Evolutionary conservation across 73 alveolate species (phyloP).

Genomic region (Tetrahymena borealis): DNA sequence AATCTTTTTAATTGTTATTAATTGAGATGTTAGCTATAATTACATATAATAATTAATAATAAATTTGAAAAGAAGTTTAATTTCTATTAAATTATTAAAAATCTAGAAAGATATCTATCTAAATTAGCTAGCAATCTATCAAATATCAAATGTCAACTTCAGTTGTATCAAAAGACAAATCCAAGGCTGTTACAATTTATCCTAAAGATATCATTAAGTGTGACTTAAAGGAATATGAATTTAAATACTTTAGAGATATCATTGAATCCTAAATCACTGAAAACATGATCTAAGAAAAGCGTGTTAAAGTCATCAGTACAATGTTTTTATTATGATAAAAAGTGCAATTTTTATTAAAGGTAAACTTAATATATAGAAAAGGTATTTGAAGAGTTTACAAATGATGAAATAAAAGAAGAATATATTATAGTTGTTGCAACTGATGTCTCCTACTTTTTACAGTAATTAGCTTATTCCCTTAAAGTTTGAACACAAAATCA

Average conservation of each 20-base stretch:
- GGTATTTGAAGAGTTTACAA: neutral
- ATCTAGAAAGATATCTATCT: neutral
- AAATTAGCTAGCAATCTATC: neutral
- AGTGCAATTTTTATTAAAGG: neutral
- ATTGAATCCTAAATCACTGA: neutral
- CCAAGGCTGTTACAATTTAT: neutral
- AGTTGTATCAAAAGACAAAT: neutral
- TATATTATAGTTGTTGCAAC: neutral
- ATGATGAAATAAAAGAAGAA: neutral
- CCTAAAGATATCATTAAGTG: neutral
- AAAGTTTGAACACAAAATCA: no score
- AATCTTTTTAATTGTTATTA: no score
- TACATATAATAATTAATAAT: no score
- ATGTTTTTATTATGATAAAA: neutral
- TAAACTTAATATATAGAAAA: neutral
- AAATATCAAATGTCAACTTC: neutral
- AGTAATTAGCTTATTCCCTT: neutral
- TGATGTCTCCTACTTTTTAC: neutral
- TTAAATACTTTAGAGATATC: neutral
- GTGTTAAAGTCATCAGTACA: neutral
- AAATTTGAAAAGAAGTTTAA: no score
- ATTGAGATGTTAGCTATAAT: no score
- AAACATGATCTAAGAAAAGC: neutral
- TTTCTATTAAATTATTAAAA: neutral
- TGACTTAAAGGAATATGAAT: neutral